phyloP scores from a whole-genome alignment of 2,329 filamentous ascomycete genomes.

The Beauveria australis region DNA sequence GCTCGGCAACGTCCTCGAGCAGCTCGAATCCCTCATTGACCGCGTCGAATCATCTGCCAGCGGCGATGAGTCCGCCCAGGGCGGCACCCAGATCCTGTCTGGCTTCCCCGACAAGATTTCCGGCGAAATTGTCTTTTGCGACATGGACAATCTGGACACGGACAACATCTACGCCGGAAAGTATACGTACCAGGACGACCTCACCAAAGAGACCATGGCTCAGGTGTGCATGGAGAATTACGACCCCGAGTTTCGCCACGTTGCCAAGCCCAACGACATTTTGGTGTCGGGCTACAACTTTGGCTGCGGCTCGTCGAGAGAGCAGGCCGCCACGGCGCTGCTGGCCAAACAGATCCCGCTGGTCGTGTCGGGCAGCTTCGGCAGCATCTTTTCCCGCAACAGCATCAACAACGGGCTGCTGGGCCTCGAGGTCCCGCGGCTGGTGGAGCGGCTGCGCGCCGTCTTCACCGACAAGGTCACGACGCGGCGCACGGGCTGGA shows the following conservation, averaged over 20 bases:
- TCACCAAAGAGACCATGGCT: constrained; percentile 72
- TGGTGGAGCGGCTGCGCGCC: constrained; percentile 58
- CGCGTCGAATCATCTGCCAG: constrained; percentile 11
- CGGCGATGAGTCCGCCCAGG: constrained; percentile 17
- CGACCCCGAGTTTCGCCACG: constrained; percentile 58
- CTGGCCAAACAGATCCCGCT: constrained; percentile 73
- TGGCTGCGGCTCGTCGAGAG: constrained; percentile 70
- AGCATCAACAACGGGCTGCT: constrained; percentile 71
- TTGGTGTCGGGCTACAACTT: constrained; percentile 85
- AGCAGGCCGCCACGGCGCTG: constrained; percentile 80
- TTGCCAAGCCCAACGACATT: constrained; percentile 65
- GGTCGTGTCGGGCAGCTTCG: constrained; percentile 72
- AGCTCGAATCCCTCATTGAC: constrained; percentile 15
- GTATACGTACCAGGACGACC: constrained; percentile 84
- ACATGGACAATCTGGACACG: constrained; percentile 77
- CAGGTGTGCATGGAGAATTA: constrained; percentile 93
- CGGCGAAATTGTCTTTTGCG: constrained; percentile 83
- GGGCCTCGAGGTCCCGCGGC: constrained; percentile 59
- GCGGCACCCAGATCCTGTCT: constrained; percentile 61
- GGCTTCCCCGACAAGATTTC: constrained; percentile 78
- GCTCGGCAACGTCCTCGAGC: constrained; percentile 4
- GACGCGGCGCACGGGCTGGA: constrained; percentile 77
- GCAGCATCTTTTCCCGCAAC: constrained; percentile 75
- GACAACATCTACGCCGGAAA: constrained; percentile 78
- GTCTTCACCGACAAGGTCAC: constrained; percentile 49